Evolutionary conservation across 257 asterid species (phyloP).

Genomic region (Ocimum tenuiflorum): DNA sequence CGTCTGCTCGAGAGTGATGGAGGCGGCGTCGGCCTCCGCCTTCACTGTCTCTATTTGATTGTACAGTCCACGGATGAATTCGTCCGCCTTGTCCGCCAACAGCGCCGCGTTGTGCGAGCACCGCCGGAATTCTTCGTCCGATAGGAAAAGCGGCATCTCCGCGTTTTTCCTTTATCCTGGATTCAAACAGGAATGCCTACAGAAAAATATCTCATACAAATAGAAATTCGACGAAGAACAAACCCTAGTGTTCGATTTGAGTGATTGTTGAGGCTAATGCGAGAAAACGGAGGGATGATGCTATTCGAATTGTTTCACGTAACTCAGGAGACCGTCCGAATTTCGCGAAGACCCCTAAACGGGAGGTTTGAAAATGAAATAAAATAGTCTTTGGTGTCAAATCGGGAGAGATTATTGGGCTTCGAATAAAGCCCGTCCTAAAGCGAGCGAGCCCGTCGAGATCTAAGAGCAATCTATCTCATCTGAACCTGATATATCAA

Average conservation of each 20-base stretch:
- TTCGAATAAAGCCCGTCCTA: no score
- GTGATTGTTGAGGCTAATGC: not conserved
- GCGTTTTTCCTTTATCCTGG: not conserved
- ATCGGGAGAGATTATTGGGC: no score
- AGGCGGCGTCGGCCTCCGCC: constrained; percentile 83
- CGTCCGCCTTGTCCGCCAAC: constrained; percentile 83
- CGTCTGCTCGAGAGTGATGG: constrained; percentile 84
- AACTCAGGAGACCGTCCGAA: not conserved
- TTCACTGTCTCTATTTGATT: constrained; percentile 62
- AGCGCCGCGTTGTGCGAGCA: constrained; percentile 47
- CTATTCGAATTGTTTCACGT: not conserved
- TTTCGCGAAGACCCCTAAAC: not conserved
- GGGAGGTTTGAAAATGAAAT: no score
- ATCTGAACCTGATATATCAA: no score
- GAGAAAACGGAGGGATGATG: constrained; percentile 11
- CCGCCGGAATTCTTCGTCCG: constrained; percentile 66
- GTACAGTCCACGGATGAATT: constrained; percentile 52
- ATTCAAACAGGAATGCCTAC: not conserved
- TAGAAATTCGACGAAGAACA: not conserved
- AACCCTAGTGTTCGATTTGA: not conserved
- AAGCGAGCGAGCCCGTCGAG: no score
- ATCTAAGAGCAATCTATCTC: no score
- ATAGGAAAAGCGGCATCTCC: constrained; percentile 72
- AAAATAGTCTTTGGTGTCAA: no score
- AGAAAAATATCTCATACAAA: not conserved